phyloP scores from a whole-genome alignment of 306 rosid genomes.

The Fragaria iinumae region DNA sequence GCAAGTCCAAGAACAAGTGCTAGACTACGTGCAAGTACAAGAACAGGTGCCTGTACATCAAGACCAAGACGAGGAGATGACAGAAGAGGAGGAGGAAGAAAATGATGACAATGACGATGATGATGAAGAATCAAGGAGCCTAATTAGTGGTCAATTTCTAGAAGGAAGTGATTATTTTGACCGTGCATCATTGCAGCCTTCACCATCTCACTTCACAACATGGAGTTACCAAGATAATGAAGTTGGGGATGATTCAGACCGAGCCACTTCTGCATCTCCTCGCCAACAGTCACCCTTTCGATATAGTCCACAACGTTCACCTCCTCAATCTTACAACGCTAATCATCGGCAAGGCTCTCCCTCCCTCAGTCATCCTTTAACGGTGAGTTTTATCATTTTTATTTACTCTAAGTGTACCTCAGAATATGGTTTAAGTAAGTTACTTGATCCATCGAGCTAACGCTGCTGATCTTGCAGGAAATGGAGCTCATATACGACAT shows the following conservation, averaged over 20 bases:
- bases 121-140: conserved; percentile 37
- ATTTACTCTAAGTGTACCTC: not conserved
- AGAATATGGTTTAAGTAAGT: not conserved
- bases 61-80: conserved; percentile 31
- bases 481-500: conserved; percentile 65
- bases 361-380: conserved; percentile 32
- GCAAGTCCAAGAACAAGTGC: not conserved
- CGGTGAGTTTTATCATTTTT: conserved; percentile 37
- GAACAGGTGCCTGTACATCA: not conserved
- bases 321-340: conserved; percentile 4
- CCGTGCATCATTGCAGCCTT: conserved; percentile 41
- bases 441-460: not conserved
- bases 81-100: conserved; percentile 15
- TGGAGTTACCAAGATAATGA: conserved; percentile 81
- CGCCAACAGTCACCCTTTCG: conserved; percentile 40
- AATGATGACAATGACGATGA: not conserved
- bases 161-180: conserved; percentile 49
- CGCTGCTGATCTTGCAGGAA: conserved; percentile 43
- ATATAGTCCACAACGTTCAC: conserved; percentile 6
- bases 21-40: not conserved
- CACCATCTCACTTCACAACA: conserved; percentile 41
- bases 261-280: conserved; percentile 45
- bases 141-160: conserved; percentile 34
- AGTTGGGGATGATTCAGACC: conserved; percentile 51
- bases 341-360: not conserved